Evolutionary conservation across 352 stramenopile species (phyloP).

Genomic region (Phytopythium vexans): DNA sequence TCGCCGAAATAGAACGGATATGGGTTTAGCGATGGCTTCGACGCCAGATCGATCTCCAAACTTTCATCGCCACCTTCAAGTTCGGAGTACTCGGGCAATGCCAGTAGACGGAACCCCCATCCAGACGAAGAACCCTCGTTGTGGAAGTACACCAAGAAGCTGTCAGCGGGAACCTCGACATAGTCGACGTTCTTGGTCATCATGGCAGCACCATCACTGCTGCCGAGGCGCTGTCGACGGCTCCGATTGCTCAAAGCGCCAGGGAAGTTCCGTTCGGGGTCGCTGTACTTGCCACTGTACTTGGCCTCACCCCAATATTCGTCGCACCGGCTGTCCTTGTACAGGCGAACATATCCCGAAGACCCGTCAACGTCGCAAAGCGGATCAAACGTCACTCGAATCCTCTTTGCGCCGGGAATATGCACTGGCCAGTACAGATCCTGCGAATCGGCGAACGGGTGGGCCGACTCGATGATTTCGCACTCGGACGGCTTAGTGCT

Average conservation of each 20-base stretch:
- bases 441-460: constrained; percentile 44
- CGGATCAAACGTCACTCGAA: constrained; percentile 75
- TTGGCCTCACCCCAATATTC: constrained; percentile 69
- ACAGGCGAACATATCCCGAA: constrained; percentile 64
- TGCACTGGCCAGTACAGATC: constrained; percentile 73
- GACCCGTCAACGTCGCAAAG: constrained; percentile 62
- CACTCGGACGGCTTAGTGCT: constrained; percentile 36
- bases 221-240: constrained; percentile 20
- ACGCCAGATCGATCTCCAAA: not conserved
- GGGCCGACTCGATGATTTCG: constrained; percentile 57
- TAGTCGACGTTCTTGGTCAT: constrained; percentile 22
- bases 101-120: constrained; percentile 70
- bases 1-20: constrained; percentile 77
- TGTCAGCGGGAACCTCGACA: constrained; percentile 66
- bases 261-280: constrained; percentile 72
- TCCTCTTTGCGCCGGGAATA: constrained; percentile 64
- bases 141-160: constrained; percentile 75
- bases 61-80: not conserved
- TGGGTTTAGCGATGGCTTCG: constrained; percentile 32
- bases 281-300: constrained; percentile 72
- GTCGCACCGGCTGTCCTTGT: constrained; percentile 63
- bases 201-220: constrained; percentile 1
- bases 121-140: constrained; percentile 44
- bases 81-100: constrained; percentile 38
- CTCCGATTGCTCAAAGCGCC: constrained; percentile 56